A percentile compares a stretch with the other conserved stretches of the same genome.
Evolutionary conservation across 1,284 basidiomycete genomes (phyloP).

Genomic region (Cutaneotrichosporon mucoides): DNA sequence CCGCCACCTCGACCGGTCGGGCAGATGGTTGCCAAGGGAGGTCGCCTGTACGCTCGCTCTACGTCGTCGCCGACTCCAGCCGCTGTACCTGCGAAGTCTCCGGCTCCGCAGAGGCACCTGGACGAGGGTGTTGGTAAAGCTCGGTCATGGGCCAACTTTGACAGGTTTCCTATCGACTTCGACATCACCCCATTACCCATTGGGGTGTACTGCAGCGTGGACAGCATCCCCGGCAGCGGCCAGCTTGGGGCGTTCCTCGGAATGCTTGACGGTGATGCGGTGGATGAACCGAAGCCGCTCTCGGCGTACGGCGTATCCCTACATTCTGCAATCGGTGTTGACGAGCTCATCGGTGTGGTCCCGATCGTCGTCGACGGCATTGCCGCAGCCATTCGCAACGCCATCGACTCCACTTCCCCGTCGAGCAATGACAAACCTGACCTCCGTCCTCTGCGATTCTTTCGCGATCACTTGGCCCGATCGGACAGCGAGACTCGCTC

Average conservation of each 20-base stretch:
- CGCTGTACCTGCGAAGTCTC: neutral
- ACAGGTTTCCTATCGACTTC: conserved; percentile 45
- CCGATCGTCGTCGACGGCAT: conserved; percentile 30
- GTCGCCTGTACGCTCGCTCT: neutral
- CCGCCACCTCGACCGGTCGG: neutral
- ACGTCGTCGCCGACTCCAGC: neutral
- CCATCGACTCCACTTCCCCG: conserved; percentile 12
- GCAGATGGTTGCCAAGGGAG: neutral
- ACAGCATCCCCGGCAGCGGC: conserved; percentile 28
- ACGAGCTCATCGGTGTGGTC: conserved; percentile 23
- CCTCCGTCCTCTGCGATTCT: conserved; percentile 21
- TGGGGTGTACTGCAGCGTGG: conserved; percentile 30
- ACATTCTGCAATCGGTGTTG: conserved; percentile 20
- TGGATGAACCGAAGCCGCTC: conserved; percentile 8
- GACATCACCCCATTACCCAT: conserved; percentile 45
- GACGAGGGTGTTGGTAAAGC: conserved; percentile 42
- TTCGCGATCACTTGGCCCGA: conserved; percentile 19
- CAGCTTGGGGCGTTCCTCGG: conserved; percentile 16
- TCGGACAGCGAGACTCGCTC: neutral
- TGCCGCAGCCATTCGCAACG: conserved; percentile 10
- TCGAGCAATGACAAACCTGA: neutral
- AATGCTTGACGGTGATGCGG: conserved; percentile 3
- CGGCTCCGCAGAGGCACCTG: conserved; percentile 10
- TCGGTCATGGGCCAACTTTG: conserved; percentile 47
- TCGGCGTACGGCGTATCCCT: conserved; percentile 22